Base-by-base conservation (phyloP, 805 yeast species). In the Candida coquimbonensis region DNA sequence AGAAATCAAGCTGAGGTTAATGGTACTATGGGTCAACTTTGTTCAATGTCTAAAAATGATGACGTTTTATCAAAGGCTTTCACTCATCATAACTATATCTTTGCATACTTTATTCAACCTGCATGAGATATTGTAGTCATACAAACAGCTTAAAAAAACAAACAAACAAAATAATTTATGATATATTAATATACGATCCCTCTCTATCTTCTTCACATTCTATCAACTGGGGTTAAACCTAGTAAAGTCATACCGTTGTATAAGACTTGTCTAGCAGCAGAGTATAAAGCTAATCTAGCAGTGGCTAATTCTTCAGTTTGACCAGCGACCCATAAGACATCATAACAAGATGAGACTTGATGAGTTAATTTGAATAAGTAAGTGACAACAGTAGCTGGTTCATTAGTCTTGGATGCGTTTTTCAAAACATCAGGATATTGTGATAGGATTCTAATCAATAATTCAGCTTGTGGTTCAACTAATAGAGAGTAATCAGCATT, bases 171-270 rank as follows among this genome's bases (percentile, higher is more conserved):
- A 21, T 21, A 5, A 21, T 21, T 21, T 21, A 5, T 21, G 4
- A 21, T 6, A 21, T 21, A 21, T 21, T 21, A 21, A 21, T 21
- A 21, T 21, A 21, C 24, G 24, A 21, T 5, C 7, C 24, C 5
- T 21, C 1, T 21, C 24, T 21, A 21, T 21, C 24, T 33, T 14
- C 21, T 32, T 40, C 14, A 91, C 98, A 91, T 91, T 78, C 98
- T 83, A 59, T 91, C 96, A 51, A 93, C 98, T n/a, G 99, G 98
- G 39, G 97, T 89, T 63, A 93, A 75, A 47, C 97, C 96, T 60
- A 93, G 72, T 61, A 93, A 71, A 39, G 72, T 72, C 89, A 93
- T 81, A 72, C 97, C 99, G 61, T 89, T 90, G 69, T 73, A 73
- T 56, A 93, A 73, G 12, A 88, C 95, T 69, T 85, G 95, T 69